These are phyloP conservation scores for Grifola frondosa DNA, from an alignment of 1,284 basidiomycete genomes.

Conservation along the genomic window DNA sequence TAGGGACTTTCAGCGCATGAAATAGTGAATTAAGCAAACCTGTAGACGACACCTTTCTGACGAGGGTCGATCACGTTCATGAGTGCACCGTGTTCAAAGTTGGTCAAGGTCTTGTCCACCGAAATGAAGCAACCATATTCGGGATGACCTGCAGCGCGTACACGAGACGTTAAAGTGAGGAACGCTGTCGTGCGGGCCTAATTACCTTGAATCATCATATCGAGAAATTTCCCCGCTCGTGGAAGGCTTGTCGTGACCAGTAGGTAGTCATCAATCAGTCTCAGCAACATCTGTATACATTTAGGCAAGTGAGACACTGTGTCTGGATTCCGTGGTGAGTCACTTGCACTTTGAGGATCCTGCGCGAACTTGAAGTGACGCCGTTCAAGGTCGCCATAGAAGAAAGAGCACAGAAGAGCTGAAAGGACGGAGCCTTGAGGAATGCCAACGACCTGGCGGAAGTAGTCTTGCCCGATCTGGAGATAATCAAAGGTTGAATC, in stretches of 20 bases:
- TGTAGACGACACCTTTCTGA: conserved; percentile 42
- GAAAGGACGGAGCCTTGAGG: conserved; percentile 95
- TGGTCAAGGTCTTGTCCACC: conserved; percentile 84
- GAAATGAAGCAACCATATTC: conserved; percentile 94
- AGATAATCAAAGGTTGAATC: background rate
- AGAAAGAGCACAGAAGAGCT: conserved; percentile 87
- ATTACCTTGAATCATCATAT: conserved; percentile 76
- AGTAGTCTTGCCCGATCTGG: conserved; percentile 77
- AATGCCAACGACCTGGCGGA: conserved; percentile 87
- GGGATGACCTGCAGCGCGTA: conserved; percentile 63
- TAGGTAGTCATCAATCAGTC: conserved; percentile 94
- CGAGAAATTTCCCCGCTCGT: conserved; percentile 73
- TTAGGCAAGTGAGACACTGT: background rate
- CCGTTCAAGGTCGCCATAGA: conserved; percentile 89
- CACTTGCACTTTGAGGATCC: conserved; percentile 61
- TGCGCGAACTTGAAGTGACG: conserved; percentile 58
- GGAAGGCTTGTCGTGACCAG: conserved; percentile 73
- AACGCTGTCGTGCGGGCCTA: background rate
- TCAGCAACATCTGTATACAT: conserved; percentile 64
- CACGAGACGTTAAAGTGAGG: background rate
- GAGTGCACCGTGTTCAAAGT: conserved; percentile 72
- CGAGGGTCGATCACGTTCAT: conserved; percentile 51
- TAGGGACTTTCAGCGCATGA: background rate
- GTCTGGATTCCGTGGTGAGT: background rate
- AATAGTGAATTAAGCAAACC: conserved; percentile 10